A percentile compares a stretch with the other conserved stretches of the same genome.
phyloP scores from a whole-genome alignment of 108 stramenopile species.

The Skeletonema marinoi region DNA sequence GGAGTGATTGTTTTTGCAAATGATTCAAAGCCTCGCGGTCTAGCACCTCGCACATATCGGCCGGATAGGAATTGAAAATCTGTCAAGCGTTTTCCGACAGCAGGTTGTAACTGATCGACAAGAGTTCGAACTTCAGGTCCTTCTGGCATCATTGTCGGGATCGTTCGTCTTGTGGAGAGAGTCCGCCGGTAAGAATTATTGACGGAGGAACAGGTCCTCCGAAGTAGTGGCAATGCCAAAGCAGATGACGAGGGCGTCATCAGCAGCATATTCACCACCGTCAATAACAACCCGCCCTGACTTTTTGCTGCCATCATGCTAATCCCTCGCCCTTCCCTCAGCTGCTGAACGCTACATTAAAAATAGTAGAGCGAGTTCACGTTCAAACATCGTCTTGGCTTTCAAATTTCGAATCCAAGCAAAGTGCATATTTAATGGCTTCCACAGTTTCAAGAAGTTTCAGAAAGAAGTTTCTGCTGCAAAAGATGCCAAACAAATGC shows the following conservation, averaged over 20 bases:
- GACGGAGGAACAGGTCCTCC: background rate
- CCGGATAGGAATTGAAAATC: slow-evolving; percentile 78
- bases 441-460: too few relatives aligned
- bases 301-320: background rate
- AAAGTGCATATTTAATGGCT: too few relatives aligned
- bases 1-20: slow-evolving; percentile 83
- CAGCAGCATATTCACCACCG: background rate
- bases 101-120: slow-evolving; percentile 75
- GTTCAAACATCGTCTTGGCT: too few relatives aligned
- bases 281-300: background rate
- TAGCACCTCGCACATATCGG: slow-evolving; percentile 67
- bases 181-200: background rate
- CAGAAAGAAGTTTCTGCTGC: too few relatives aligned
- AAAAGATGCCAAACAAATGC: too few relatives aligned
- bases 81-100: slow-evolving; percentile 65
- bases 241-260: background rate
- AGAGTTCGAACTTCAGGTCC: slow-evolving; percentile 86
- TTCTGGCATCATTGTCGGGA: slow-evolving; percentile 84
- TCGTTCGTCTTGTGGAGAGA: slow-evolving; percentile 16
- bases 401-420: too few relatives aligned
- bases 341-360: too few relatives aligned
- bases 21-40: slow-evolving; percentile 70
- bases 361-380: too few relatives aligned
- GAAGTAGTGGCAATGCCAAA: background rate
- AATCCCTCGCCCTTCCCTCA: too few relatives aligned